phyloP scores from a whole-genome alignment of 1,284 basidiomycete species.

The Mycena sp. region DNA sequence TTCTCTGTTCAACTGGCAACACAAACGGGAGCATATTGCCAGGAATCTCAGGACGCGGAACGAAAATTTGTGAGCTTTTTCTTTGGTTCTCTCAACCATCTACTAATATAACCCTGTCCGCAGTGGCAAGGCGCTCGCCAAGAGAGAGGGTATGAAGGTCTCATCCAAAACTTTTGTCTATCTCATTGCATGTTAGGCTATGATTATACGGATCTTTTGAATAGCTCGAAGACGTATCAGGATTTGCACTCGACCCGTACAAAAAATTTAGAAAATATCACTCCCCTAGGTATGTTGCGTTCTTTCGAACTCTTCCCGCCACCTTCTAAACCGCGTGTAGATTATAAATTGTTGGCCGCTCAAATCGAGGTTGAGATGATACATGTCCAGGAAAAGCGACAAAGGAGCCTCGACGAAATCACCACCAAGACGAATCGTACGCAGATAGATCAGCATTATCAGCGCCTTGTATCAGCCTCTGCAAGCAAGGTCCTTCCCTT shows the following conservation, averaged over 20 bases:
- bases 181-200: conserved; percentile 10
- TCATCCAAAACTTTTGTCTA: neutral
- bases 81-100: neutral
- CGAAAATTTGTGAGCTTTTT: conserved; percentile 21
- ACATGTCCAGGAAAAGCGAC: conserved; percentile 1
- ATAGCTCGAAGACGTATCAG: conserved; percentile 22
- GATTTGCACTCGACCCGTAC: conserved; percentile 1
- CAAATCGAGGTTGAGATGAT: conserved; percentile 25
- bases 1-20: conserved; percentile 16
- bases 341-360: conserved; percentile 13
- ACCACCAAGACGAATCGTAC: conserved; percentile 8
- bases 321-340: neutral
- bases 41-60: conserved; percentile 4
- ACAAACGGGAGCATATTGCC: conserved; percentile 1
- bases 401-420: conserved; percentile 9
- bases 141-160: conserved; percentile 11
- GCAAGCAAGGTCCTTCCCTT: conserved; percentile 6
- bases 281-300: conserved; percentile 2
- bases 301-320: neutral
- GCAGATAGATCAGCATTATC: conserved; percentile 25
- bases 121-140: conserved; percentile 21
- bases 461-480: conserved; percentile 15
- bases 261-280: conserved; percentile 17
- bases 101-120: neutral
- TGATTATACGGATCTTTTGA: conserved; percentile 13